phyloP scores from a whole-genome alignment of 352 stramenopile genomes.

The Phytopythium litorale region DNA sequence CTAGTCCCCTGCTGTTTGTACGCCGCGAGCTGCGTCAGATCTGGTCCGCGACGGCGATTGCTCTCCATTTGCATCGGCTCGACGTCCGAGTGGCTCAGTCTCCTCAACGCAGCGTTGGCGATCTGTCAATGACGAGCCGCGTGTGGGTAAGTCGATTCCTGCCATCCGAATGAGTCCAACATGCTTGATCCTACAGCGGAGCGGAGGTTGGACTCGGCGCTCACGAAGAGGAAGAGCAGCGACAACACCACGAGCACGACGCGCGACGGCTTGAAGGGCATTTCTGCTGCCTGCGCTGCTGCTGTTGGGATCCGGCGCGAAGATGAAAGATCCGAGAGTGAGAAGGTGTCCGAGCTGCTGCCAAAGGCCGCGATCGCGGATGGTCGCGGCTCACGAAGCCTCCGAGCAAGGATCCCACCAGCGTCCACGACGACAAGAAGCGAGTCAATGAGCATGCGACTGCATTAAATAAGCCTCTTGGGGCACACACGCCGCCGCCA shows the following conservation, averaged over 20 bases:
- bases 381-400: too few relatives aligned
- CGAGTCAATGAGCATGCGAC: too few relatives aligned
- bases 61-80: background rate
- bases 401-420: too few relatives aligned
- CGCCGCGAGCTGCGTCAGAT: background rate
- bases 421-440: too few relatives aligned
- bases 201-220: background rate
- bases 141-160: background rate
- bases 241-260: background rate
- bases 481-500: background rate
- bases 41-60: background rate
- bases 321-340: background rate
- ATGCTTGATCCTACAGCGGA: background rate
- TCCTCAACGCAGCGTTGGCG: background rate
- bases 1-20: background rate
- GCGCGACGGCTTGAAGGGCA: background rate
- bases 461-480: background rate
- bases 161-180: background rate
- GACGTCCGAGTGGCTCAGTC: background rate
- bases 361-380: too few relatives aligned
- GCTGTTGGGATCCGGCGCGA: background rate
- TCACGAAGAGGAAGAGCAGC: background rate
- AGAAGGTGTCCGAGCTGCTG: background rate
- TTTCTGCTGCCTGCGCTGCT: slow-evolving; percentile 1
- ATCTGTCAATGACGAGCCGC: background rate